Evolutionary conservation across 2,329 filamentous ascomycete genomes (phyloP), one percentile per base, ranked within the genome.

Genomic region (Cytospora mali): DNA sequence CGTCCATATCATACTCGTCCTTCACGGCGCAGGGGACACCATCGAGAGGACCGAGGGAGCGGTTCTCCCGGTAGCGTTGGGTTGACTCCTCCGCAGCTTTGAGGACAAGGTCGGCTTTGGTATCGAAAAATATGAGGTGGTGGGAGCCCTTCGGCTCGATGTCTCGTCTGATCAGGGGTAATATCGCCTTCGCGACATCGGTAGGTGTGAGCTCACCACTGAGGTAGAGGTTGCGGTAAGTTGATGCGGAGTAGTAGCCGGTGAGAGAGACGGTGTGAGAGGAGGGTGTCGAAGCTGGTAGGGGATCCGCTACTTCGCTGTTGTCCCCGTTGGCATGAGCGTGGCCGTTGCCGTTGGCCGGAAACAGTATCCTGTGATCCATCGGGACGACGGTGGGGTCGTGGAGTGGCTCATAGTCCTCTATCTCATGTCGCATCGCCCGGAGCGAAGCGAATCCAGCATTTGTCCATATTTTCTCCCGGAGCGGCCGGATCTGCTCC

Each of bases 21-120:
- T 93, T 93, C 55, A 92, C 83, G 0, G 85, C 88, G 6, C 92
- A 84, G 0, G 90, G 90, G 0, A 93, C 82, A 9, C 90, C 91
- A 68, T 93, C 90, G 0, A 93, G 77, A 0, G 84, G 80, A 0
- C 88, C 84, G 4, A 91, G 74, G 0, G 87, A 78, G 61, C 81
- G 80, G 1, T 84, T 83, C 52, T 83, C 78, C 66, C 82, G 76
- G 69, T 83, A 83, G 1, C 81, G 73, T 42, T 71, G 64, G 0
- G 80, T 81, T 0, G 80, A 81, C 4, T 72, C 79, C 29, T 74
- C 73, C 3, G 81, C 80, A 0, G 79, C 77, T 48, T 72, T 71
- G 58, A 80, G 68, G 1, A 80, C 76, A 11, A 73, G 69, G 18
- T 79, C 76, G 4, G 73, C 70, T 21, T 77, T 76, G 54, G 76